These are phyloP conservation scores for Lactarius tabidus DNA, from an alignment of 768 basidiomycete species.

Conservation along the genomic window DNA sequence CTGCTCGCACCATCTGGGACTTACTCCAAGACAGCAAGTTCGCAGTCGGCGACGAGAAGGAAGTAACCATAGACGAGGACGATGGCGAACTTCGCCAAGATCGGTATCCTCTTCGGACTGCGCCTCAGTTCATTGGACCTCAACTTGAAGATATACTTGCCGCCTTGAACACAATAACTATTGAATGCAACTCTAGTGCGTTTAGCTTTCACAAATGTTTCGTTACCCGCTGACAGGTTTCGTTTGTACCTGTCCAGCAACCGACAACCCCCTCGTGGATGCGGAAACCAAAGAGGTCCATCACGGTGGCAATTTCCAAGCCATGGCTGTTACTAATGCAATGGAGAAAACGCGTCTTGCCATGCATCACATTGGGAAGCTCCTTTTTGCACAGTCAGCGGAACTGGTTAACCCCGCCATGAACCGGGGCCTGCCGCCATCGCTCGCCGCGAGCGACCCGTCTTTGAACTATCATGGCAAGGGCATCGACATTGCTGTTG, in stretches of 20 bases:
- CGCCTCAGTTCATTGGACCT: conserved; percentile 83
- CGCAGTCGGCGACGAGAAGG: conserved; percentile 61
- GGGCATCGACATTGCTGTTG: conserved; percentile 79
- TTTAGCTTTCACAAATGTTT: conserved; percentile 9
- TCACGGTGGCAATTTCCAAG: conserved; percentile 89
- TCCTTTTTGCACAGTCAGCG: conserved; percentile 51
- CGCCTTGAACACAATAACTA: conserved; percentile 58
- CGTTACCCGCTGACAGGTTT: not conserved
- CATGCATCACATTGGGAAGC: conserved; percentile 48
- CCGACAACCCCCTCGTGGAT: conserved; percentile 84
- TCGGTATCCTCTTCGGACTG: conserved; percentile 67
- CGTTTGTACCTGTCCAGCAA: conserved; percentile 44
- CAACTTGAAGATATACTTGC: conserved; percentile 75
- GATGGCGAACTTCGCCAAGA: conserved; percentile 75
- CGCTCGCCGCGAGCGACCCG: conserved; percentile 73
- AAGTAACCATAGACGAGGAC: conserved; percentile 69
- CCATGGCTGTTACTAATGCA: conserved; percentile 77
- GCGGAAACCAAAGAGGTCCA: conserved; percentile 60
- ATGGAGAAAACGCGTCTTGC: conserved; percentile 81
- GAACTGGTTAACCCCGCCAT: conserved; percentile 77
- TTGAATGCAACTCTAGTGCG: conserved; percentile 81
- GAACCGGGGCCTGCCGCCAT: conserved; percentile 82
- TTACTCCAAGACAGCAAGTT: conserved; percentile 67
- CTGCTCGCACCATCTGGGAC: conserved; percentile 61
- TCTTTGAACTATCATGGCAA: conserved; percentile 81